Evolutionary conservation across 208 protist species (phyloP), one percentile per base, ranked within the genome.

Genomic region (Crithidia brevicula): DNA sequence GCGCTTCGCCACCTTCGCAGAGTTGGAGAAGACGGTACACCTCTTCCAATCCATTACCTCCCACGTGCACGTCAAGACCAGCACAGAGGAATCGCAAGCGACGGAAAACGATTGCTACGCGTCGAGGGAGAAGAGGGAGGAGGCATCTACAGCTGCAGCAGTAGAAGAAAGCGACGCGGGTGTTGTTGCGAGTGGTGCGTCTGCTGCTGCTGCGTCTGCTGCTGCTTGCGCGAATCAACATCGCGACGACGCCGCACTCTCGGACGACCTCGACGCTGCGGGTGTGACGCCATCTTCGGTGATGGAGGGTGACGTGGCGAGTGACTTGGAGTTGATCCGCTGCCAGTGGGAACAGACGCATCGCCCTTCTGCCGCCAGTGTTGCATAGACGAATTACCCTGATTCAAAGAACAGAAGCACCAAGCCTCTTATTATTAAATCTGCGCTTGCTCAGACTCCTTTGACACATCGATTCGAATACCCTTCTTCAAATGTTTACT

Each of bases 1-100:
- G 54, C 54, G 36, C 33, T 60, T 60, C 30, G 33, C 54, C 54
- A 60, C 54, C 54, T 60, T 47, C 25, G 33, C 54, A 9, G 54
- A 60, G 28, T 23, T 60, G 10, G 54, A 60, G 36, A 43, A 15
- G 36, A 23, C 54, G n/a, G 54, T 60, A 5, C 54, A 23, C 54
- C 54, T 60, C 54, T 60, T 60, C 20, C 36, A 60, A 23, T 9
- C 36, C 1, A 31, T 60, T 13, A 30, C n/a, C n/a, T n/a, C n/a
- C n/a, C n/a, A 22, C 4, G 6, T 8, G 0, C 54, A 43, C 31
- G 1, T 11, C n/a, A n/a, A n/a, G n/a, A n/a, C n/a, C n/a, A n/a
- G n/a, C n/a, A n/a, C n/a, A n/a, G n/a, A n/a, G n/a, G n/a, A n/a
- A n/a, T n/a, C n/a, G n/a, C n/a, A n/a, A n/a, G n/a, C n/a, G n/a